Conservation (phyloP, 2,329 filamentous ascomycete genomes). For the Xylaria sp. region DNA sequence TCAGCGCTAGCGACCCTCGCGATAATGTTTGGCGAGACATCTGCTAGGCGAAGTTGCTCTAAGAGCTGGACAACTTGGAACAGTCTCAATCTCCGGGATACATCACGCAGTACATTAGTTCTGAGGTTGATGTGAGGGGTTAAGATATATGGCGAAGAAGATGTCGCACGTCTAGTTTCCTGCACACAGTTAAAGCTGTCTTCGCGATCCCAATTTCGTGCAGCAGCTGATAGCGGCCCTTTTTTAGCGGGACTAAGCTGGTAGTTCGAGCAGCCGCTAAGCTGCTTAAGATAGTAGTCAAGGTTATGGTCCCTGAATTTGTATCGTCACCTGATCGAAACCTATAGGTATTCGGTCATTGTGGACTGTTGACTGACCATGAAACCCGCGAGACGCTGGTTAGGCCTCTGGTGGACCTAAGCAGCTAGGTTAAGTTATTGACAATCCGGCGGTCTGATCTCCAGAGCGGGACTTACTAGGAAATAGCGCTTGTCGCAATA, state of each 20-base stretch:
- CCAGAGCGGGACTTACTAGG: conserved; percentile 6
- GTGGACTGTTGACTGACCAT: conserved; percentile 8
- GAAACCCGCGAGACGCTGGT: not conserved
- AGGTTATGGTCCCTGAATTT: not conserved
- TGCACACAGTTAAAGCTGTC: not conserved
- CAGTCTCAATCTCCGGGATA: not conserved
- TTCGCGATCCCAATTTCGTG: not conserved
- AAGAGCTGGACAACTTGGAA: not conserved
- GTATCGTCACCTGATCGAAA: not conserved
- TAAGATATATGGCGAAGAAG: not conserved
- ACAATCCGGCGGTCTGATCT: conserved; percentile 24
- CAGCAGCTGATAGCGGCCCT: not conserved
- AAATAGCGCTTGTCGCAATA: conserved; percentile 12
- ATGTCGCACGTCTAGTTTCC: not conserved
- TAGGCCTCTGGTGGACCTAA: not conserved
- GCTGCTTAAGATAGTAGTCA: not conserved
- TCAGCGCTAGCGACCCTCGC: not conserved
- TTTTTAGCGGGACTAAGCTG: conserved; percentile 3
- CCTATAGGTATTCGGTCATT: not conserved
- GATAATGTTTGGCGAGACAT: not conserved
- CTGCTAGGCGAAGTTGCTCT: not conserved
- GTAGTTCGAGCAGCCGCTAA: not conserved
- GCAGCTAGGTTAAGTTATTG: not conserved
- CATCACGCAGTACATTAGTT: not conserved
- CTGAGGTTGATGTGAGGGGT: too few species aligned